These are phyloP conservation scores for Talaromyces amestolkiae DNA, from an alignment of 2,329 filamentous ascomycete species.

Conservation along the genomic window DNA sequence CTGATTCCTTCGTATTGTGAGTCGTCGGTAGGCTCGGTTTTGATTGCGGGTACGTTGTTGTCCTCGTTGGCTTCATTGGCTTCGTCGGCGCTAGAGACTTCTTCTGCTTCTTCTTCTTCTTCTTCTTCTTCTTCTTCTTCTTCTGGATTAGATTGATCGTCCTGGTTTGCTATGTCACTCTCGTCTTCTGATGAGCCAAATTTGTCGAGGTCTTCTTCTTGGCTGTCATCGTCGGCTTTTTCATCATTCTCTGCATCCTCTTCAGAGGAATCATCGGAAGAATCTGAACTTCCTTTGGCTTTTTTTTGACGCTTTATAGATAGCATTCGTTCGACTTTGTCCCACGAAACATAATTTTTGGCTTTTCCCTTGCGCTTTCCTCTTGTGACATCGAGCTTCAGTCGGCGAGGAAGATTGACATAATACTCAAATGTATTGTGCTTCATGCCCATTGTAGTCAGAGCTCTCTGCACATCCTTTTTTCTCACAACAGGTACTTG, in stretches of 20 bases:
- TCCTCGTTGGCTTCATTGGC: not conserved
- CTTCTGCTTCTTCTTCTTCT: not conserved
- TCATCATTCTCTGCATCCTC: slow-evolving; percentile 17
- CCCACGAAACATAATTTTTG: slow-evolving; percentile 34
- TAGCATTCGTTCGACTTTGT: slow-evolving; percentile 45
- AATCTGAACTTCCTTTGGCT: not conserved
- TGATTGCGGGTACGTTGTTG: not conserved
- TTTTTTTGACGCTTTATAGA: slow-evolving; percentile 20
- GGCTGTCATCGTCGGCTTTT: slow-evolving; percentile 16
- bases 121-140: slow-evolving; percentile 13
- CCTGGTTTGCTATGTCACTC: not conserved
- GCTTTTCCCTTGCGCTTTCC: slow-evolving; percentile 28
- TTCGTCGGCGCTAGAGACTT: not conserved
- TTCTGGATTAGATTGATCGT: not conserved
- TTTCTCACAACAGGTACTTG: slow-evolving; percentile 35
- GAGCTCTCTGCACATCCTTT: slow-evolving; percentile 11
- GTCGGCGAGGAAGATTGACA: slow-evolving; percentile 52
- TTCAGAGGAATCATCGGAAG: not conserved
- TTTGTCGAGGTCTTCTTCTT: not conserved
- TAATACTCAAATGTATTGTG: slow-evolving; percentile 50
- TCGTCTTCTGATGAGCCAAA: not conserved
- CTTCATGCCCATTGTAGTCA: slow-evolving; percentile 54
- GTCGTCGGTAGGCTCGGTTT: not conserved
- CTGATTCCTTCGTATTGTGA: not conserved
- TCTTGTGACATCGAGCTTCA: slow-evolving; percentile 49